Evolutionary conservation across 2,329 filamentous ascomycete species (phyloP).

Genomic region (Aspergillus udagawae): DNA sequence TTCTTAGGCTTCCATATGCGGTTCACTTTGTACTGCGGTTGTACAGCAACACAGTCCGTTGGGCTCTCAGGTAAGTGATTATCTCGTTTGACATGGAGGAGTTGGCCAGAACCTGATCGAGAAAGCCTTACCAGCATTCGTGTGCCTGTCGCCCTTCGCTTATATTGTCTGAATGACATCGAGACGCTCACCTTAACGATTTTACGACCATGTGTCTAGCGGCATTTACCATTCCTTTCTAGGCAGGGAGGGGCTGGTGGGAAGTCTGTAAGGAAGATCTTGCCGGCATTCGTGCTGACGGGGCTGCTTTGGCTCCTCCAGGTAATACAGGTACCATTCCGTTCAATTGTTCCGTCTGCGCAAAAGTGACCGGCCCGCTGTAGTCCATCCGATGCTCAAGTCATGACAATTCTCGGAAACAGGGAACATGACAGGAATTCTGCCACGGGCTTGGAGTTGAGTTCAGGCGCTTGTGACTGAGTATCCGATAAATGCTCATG

Average conservation of each 20-base stretch:
- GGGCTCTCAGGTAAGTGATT: neutral
- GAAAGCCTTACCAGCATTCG: neutral
- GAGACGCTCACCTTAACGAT: neutral
- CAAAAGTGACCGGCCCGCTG: too few species aligned
- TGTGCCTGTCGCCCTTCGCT: neutral
- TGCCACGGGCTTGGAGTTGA: slow-evolving; percentile 8
- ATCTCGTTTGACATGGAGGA: neutral
- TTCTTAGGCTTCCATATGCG: neutral
- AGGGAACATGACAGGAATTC: slow-evolving; percentile 9
- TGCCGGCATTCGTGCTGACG: neutral
- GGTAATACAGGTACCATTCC: neutral
- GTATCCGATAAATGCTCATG: slow-evolving; percentile 19
- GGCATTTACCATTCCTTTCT: neutral
- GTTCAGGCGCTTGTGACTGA: slow-evolving; percentile 14
- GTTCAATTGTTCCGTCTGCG: neutral
- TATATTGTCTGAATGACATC: neutral
- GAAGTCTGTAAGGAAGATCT: neutral
- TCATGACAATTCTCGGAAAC: slow-evolving; percentile 6
- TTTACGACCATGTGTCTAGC: neutral
- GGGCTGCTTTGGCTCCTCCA: neutral
- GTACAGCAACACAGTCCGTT: too few species aligned
- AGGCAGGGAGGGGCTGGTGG: neutral
- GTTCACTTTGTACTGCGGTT: too few species aligned
- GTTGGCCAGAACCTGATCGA: neutral
- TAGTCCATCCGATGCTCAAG: neutral